phyloP scores from a whole-genome alignment of 1,284 basidiomycete species.

The Rhodofomes roseus region DNA sequence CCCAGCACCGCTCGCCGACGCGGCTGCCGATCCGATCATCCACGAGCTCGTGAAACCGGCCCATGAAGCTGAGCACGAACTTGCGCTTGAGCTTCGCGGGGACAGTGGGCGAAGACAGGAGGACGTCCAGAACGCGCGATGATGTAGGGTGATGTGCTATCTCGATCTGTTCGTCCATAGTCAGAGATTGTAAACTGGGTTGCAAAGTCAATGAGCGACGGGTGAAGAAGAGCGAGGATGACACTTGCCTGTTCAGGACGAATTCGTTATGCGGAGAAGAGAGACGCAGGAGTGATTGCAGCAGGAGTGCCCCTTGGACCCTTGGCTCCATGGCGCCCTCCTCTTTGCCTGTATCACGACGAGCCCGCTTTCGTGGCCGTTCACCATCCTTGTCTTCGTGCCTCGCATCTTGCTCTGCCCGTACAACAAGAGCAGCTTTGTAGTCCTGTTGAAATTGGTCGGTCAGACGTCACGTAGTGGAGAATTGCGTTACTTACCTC shows the following conservation, averaged over 20 bases:
- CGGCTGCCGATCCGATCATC: slow-evolving; percentile 87
- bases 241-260: slow-evolving; percentile 65
- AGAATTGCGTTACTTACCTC: background rate
- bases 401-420: background rate
- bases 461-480: background rate
- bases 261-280: slow-evolving; percentile 59
- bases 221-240: background rate
- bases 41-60: slow-evolving; percentile 73
- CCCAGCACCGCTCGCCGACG: slow-evolving; percentile 86
- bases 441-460: slow-evolving; percentile 32
- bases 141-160: slow-evolving; percentile 72
- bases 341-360: slow-evolving; percentile 15
- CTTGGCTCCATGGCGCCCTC: slow-evolving; percentile 53
- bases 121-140: slow-evolving; percentile 79
- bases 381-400: slow-evolving; percentile 9
- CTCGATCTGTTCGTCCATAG: slow-evolving; percentile 55
- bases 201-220: background rate
- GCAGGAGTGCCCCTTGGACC: slow-evolving; percentile 81
- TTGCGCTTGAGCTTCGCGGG: slow-evolving; percentile 63
- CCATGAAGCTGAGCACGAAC: slow-evolving; percentile 73
- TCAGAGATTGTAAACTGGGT: slow-evolving; percentile 56
- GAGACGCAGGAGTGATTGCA: slow-evolving; percentile 78
- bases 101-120: slow-evolving; percentile 70
- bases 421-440: slow-evolving; percentile 15
- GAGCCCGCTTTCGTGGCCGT: slow-evolving; percentile 12